A percentile compares a stretch with the other conserved stretches of the same genome.
Conservation (phyloP, 2,329 filamentous ascomycete species). For the Eutypella sp. region DNA sequence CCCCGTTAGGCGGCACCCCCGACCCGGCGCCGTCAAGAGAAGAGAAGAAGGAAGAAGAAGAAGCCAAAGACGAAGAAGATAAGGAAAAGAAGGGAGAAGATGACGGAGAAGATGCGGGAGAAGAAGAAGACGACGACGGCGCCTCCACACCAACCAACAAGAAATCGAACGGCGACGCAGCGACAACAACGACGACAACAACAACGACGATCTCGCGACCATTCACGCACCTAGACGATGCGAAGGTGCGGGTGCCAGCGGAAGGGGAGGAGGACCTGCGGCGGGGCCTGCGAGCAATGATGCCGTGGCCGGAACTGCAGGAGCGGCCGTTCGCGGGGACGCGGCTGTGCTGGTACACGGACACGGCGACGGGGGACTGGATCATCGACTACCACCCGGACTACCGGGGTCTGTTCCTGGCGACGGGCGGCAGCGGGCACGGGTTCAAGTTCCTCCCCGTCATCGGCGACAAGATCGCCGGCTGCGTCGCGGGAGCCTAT, state of each 20-base stretch:
- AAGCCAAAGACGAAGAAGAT: not conserved
- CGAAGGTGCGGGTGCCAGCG: constrained; percentile 44
- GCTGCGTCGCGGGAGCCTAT: constrained; percentile 44
- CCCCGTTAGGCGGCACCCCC: constrained; percentile 19
- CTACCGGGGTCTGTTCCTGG: constrained; percentile 54
- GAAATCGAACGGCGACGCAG: no score
- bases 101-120: no score
- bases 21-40: constrained; percentile 8
- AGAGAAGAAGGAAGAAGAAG: not conserved
- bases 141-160: no score
- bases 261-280: constrained; percentile 61
- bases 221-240: constrained; percentile 44
- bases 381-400: constrained; percentile 64
- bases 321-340: constrained; percentile 57
- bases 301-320: constrained; percentile 51
- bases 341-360: constrained; percentile 71
- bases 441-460: constrained; percentile 67
- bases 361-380: constrained; percentile 68
- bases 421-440: constrained; percentile 60
- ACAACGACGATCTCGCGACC: constrained; percentile 32
- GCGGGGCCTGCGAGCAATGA: constrained; percentile 52
- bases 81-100: no score
- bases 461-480: constrained; percentile 56
- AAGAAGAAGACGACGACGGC: no score
- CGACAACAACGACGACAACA: not conserved